Base-by-base conservation (phyloP, 192 early-diverging fungal genomes). In the Coemansia sp. region DNA sequence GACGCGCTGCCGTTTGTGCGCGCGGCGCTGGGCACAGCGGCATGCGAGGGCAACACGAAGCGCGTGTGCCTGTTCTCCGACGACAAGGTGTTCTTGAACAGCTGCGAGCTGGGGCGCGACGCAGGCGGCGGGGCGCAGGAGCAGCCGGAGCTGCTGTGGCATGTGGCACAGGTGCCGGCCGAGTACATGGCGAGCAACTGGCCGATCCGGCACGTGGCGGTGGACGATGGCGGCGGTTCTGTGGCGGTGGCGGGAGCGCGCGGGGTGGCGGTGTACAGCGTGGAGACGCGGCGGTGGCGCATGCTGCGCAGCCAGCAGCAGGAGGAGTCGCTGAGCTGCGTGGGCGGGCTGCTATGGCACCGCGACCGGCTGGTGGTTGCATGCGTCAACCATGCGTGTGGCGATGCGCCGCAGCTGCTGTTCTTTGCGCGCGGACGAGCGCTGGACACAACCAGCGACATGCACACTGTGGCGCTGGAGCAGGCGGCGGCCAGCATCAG, bases 221-320 rank as follows among this genome's bases (percentile, higher is more conserved):
- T 87, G 22, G 89, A 88, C 53, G 68, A 75, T 8, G 87, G 86
- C 27, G 92, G 92, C 11, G 79, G 81, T 20, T 89, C 84, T 59
- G 74, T 96, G 29, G 96, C 93, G 0, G 86, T 96, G 57, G 92
- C 96, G 10, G 96, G 96, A 1, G 81, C 70, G 50, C 87, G 86
- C 15, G 96, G 96, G 10, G 66, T 98, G 45, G 88, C 91, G 3
- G 87, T 90, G 61, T 92, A 91, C 58, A 92, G 86, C 69, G 65
- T 84, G 17, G 63, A 68, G 2, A 86, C 89, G 3, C 84, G 86
- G 27, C 70, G 86, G 62, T 98, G 96, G 96, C 94, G 93, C 60
- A 57, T 98, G 36, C 92, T 95, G 84, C 92, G 94, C 7, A 94
- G 91, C 67, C 89, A 91, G 71, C 80, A 81, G 56, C 82, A 85